Evolutionary conservation across 2,329 filamentous ascomycete genomes (phyloP).

Genomic region (Claviceps lovelessii): DNA sequence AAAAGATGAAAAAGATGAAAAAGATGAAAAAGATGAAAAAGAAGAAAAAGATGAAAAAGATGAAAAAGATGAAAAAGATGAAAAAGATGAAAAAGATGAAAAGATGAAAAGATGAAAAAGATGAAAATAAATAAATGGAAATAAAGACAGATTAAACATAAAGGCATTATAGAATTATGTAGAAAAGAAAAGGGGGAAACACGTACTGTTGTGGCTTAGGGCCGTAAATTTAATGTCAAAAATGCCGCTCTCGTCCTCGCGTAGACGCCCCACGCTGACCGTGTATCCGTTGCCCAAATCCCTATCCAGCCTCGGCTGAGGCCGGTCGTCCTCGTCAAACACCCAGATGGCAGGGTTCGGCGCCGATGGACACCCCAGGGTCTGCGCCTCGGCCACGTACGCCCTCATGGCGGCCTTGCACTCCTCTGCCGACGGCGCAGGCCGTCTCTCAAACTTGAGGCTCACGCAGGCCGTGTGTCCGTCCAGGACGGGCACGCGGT

Average conservation of each 20-base stretch:
- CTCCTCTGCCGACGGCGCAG: slow-evolving; percentile 58
- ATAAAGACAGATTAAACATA: no score
- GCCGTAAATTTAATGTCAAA: slow-evolving; percentile 95
- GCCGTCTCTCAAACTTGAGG: slow-evolving; percentile 62
- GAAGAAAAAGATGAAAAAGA: no score
- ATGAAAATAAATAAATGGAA: slow-evolving; percentile 9
- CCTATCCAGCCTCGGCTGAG: slow-evolving; percentile 80
- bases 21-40: no score
- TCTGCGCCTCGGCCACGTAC: slow-evolving; percentile 71
- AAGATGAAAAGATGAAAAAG: no score
- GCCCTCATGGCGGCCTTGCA: slow-evolving; percentile 66
- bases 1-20: no score
- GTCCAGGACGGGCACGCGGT: slow-evolving; percentile 85
- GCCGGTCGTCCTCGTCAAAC: slow-evolving; percentile 78
- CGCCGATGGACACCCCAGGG: slow-evolving; percentile 73
- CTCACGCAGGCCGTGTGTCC: slow-evolving; percentile 94
- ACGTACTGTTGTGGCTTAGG: slow-evolving; percentile 62
- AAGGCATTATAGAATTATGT: no score
- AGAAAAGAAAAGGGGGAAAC: no score
- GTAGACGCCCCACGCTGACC: slow-evolving; percentile 74
- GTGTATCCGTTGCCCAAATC: slow-evolving; percentile 78
- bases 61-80: no score
- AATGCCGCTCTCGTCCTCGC: slow-evolving; percentile 74
- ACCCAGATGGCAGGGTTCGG: slow-evolving; percentile 71
- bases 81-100: no score